phyloP scores from a whole-genome alignment of 768 basidiomycete species.

The Tylopilus plumbeoviolaceoides region DNA sequence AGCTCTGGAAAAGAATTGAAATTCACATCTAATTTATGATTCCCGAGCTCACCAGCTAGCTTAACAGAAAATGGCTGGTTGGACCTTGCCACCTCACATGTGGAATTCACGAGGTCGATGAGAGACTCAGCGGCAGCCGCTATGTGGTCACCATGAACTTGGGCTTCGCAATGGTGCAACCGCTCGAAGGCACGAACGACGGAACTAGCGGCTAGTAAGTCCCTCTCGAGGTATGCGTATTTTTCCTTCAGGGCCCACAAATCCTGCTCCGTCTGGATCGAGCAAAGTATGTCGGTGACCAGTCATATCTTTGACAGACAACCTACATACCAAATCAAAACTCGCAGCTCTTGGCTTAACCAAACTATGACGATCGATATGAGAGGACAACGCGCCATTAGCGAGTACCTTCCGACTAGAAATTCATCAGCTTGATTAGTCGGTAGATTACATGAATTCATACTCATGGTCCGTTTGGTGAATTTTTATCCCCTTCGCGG shows the following conservation, averaged over 20 bases:
- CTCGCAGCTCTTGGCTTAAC: not conserved
- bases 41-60: not conserved
- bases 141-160: not conserved
- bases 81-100: not conserved
- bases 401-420: not conserved
- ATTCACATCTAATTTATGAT: no score
- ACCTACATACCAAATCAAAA: not conserved
- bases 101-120: not conserved
- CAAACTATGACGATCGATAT: not conserved
- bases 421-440: not conserved
- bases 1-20: not conserved
- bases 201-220: not conserved
- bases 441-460: not conserved
- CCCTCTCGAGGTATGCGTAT: not conserved
- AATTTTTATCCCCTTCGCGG: not conserved
- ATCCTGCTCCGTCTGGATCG: not conserved
- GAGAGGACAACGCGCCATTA: not conserved
- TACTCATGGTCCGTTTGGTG: not conserved
- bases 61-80: not conserved
- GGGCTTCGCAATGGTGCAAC: not conserved
- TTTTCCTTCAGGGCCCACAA: not conserved
- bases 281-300: not conserved
- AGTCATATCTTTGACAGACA: not conserved
- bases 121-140: not conserved
- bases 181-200: not conserved